Conservation (phyloP, 495 filamentous ascomycete genomes). For the Aspergillus haitiensis region DNA sequence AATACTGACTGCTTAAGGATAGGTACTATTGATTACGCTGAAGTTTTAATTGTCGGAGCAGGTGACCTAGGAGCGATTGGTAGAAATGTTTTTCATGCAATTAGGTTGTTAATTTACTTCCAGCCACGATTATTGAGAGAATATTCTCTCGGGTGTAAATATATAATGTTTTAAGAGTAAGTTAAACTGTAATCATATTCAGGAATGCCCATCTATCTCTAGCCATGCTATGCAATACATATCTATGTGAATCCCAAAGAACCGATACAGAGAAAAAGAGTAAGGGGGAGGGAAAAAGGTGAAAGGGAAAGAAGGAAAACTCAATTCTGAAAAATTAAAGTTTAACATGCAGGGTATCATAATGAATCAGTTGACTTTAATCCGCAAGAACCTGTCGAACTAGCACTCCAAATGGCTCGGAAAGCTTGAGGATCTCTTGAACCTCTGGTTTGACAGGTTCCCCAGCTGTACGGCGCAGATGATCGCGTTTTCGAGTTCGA, state of each 20-base stretch:
- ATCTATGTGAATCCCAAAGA: too few relatives aligned
- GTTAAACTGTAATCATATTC: too few relatives aligned
- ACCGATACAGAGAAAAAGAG: too few relatives aligned
- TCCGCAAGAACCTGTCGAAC: constrained; percentile 83
- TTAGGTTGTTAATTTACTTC: too few relatives aligned
- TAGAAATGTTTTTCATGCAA: too few relatives aligned
- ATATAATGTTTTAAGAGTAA: too few relatives aligned
- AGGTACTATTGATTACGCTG: too few relatives aligned
- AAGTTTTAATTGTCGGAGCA: too few relatives aligned
- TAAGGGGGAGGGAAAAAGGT: neutral
- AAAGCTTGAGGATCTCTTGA: constrained; percentile 73
- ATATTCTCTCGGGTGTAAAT: too few relatives aligned
- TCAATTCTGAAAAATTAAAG: constrained; percentile 11
- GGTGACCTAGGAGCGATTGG: too few relatives aligned
- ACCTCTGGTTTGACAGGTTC: constrained; percentile 86
- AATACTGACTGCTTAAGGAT: too few relatives aligned
- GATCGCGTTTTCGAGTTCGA: constrained; percentile 70
- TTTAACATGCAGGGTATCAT: constrained; percentile 25
- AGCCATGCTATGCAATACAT: constrained; percentile 14
- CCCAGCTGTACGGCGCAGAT: constrained; percentile 77
- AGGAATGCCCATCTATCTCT: constrained; percentile 7
- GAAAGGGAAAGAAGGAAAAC: neutral
- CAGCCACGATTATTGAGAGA: too few relatives aligned
- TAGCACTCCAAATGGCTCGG: constrained; percentile 78
- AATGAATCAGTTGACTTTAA: constrained; percentile 34